Evolutionary conservation across 2,329 filamentous ascomycete genomes (phyloP).

Genomic region (Fusarium aywerte): DNA sequence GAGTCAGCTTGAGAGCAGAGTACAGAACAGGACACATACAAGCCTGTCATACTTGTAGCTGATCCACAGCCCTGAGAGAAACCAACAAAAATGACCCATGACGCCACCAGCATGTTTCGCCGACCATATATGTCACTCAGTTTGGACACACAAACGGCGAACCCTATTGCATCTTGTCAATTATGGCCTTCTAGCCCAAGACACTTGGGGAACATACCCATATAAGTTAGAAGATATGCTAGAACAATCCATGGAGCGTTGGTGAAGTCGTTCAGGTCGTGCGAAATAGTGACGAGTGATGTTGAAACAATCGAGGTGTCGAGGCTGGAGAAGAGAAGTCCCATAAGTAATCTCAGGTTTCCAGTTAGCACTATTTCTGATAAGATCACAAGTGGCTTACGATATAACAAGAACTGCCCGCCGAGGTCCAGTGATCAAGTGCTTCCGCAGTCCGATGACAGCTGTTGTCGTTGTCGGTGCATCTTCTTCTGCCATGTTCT

Average conservation of each 20-base stretch:
- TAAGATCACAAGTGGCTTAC: slow-evolving; percentile 41
- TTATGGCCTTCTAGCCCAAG: not conserved
- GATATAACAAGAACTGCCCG: slow-evolving; percentile 52
- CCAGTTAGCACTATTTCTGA: slow-evolving; percentile 28
- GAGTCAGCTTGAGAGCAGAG: slow-evolving; percentile 31
- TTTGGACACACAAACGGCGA: slow-evolving; percentile 67
- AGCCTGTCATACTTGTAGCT: slow-evolving; percentile 60
- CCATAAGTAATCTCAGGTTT: slow-evolving; percentile 57
- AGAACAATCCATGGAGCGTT: slow-evolving; percentile 66
- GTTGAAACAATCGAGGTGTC: slow-evolving; percentile 69
- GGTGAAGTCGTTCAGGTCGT: slow-evolving; percentile 62
- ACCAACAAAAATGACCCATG: slow-evolving; percentile 65
- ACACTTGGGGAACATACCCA: slow-evolving; percentile 54
- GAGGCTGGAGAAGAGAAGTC: slow-evolving; percentile 66
- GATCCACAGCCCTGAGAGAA: slow-evolving; percentile 66
- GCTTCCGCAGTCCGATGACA: slow-evolving; percentile 37
- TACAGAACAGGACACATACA: slow-evolving; percentile 53
- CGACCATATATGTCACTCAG: slow-evolving; percentile 70
- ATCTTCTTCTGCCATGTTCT: slow-evolving; percentile 14
- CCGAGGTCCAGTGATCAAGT: slow-evolving; percentile 42
- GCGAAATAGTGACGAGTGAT: slow-evolving; percentile 66
- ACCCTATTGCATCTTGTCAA: slow-evolving; percentile 53
- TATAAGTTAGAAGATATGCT: slow-evolving; percentile 67
- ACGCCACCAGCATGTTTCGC: slow-evolving; percentile 59
- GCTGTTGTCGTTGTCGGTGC: slow-evolving; percentile 4